Evolutionary conservation across 2,329 filamentous ascomycete species (phyloP), one percentile per base, ranked within the genome.

Genomic region (Juglanconis sp.): DNA sequence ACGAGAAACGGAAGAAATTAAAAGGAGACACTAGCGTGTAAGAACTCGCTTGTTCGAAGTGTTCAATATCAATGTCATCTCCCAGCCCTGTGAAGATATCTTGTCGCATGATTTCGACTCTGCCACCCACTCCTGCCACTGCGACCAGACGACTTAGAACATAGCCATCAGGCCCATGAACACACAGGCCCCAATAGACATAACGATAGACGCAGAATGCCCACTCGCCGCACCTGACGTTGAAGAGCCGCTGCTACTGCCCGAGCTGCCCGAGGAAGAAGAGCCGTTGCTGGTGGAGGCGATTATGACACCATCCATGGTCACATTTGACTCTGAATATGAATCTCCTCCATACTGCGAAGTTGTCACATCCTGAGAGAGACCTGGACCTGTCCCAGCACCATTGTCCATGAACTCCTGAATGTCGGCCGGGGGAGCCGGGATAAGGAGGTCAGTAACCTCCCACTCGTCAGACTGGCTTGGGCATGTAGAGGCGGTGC

Each of bases 351-450:
- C 59, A 32, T 57, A 61, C 34, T 61, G 59, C 10, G 51, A 56
- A 11, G 59, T 57, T 1, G 48, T 49, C 7, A 17, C 83, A 24
- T 69, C 65, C 5, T 82, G 81, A 3, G 71, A 71, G 10, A 86
- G 76, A 64, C 83, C 83, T 9, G 81, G 81, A 1, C 82, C 83
- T 1, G 69, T 67, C 35, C 83, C 82, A 51, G 82, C 82, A 67
- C 83, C 83, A 5, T 75, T 68, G 44, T 72, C 76, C 77, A 86
- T 80, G 74, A 76, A 84, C 75, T 81, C 77, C 65, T 77, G 65
- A 36, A 83, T 83, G 34, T 72, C 72, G 0, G 73, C 64, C 42
- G 83, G 83, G 60, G 86, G 82, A 42, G 77, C 76, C 9, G 83
- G 83, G 31, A 86, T 74, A n/a, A 73, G 63, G 53, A 75, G 79